Base-by-base conservation (phyloP, 73 alveolate species). In the Symbiodinium pilosum region DNA sequence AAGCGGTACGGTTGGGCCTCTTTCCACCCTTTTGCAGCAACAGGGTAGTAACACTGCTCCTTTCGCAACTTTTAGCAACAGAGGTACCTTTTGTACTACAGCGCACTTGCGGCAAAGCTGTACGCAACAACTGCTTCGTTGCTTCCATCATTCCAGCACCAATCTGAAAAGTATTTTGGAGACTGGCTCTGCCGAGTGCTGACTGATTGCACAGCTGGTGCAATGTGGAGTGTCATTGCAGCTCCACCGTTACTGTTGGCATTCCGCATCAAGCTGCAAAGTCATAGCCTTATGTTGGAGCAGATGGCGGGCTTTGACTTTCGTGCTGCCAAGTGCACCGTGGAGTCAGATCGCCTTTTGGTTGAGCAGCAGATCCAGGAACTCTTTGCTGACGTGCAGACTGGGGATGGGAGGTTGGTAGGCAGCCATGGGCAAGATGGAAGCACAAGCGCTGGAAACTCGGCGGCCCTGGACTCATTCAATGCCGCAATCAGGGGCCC, bases 401-500 rank as follows among this genome's bases (percentile, higher is more conserved):
- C n/a, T n/a, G n/a, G n/a, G n/a, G n/a, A n/a, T n/a, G n/a, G n/a
- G n/a, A 12, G 71, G 71, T 30, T 54, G 71, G n/a, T n/a, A n/a
- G n/a, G n/a, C n/a, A n/a, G n/a, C n/a, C 71, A 54, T 12, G 71
- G n/a, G 71, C 71, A 54, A 30, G 71, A 54, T 54, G 71, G n/a
- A 30, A 30, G 26, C 26, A 30, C 16, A 30, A 54, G 71, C 71
- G 16, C 71, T 54, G 71, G 71, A 54, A 21, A 30, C n/a, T 21
- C 71, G 2, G 71, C 32, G 26, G 16, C 93, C 28, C 36, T 59
- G 28, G 43, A 87, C n/a, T 20, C 84, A 40, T 87, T 87, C 85
- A 87, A 87, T 36, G 64, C 9, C 40, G 38, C 52, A 18, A 59
- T 87, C 34, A 39, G 40, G 68, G 94, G 94, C 16, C 84, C 94